These are phyloP conservation scores for Nephelium lappaceum DNA, from an alignment of 345 rosid species.

Conservation along the genomic window DNA sequence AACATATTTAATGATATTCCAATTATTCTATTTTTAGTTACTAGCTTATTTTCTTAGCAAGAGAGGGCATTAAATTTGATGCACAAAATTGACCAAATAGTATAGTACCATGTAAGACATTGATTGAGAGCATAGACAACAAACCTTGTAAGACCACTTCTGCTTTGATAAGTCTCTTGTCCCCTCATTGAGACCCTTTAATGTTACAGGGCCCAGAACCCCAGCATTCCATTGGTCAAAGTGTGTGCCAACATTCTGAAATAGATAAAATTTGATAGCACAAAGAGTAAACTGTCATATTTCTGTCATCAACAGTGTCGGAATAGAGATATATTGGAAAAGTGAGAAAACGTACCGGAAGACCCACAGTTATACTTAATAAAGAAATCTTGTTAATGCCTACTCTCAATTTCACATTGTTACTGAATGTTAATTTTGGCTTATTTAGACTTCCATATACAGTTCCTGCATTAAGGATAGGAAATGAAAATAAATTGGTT, in stretches of 20 bases:
- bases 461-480: constrained; percentile 50
- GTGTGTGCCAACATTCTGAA: constrained; percentile 85
- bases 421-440: constrained; percentile 67
- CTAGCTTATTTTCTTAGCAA: not conserved
- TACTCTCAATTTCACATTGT: constrained; percentile 65
- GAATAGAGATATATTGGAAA: not conserved
- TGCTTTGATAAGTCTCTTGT: constrained; percentile 75
- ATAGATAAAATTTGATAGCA: not conserved
- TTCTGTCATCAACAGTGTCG: not conserved
- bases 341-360: constrained; percentile 62
- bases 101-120: not conserved
- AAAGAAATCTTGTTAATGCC: constrained; percentile 83
- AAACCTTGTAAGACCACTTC: constrained; percentile 96
- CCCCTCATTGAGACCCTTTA: constrained; percentile 77
- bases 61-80: not conserved
- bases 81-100: constrained; percentile 1
- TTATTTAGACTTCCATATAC: constrained; percentile 60
- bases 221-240: constrained; percentile 89
- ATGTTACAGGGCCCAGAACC: constrained; percentile 76
- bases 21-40: not conserved
- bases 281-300: not conserved
- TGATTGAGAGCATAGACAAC: constrained; percentile 35
- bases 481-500: not conserved
- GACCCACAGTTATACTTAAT: constrained; percentile 78
- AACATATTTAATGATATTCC: too few species aligned